These are phyloP conservation scores for Boletus mariae DNA, from an alignment of 1,284 basidiomycete genomes.

Conservation along the genomic window DNA sequence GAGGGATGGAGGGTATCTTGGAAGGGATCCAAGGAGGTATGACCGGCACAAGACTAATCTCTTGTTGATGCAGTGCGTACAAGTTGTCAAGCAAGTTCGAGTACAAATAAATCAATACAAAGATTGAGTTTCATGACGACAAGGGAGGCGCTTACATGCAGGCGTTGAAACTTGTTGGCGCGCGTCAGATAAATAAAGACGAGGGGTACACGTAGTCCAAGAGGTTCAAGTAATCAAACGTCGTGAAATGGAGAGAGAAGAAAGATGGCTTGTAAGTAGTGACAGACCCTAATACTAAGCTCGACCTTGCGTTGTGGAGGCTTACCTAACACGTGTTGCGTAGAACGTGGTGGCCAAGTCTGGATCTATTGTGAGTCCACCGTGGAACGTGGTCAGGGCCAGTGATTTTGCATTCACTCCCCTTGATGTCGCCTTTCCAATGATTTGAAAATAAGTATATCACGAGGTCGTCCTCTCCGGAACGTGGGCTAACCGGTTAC, in stretches of 20 bases:
- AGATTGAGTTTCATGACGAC: slow-evolving; percentile 20
- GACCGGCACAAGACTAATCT: slow-evolving; percentile 17
- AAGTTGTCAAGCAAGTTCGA: slow-evolving; percentile 29
- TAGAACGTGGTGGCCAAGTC: too few relatives aligned
- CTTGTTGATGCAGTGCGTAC: slow-evolving; percentile 19
- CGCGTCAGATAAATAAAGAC: background rate
- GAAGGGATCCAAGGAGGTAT: slow-evolving; percentile 19
- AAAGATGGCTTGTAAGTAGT: background rate
- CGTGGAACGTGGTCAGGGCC: too few relatives aligned
- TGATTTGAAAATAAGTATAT: too few relatives aligned
- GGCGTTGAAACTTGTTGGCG: background rate
- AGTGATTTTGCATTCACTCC: too few relatives aligned
- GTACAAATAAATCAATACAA: slow-evolving; percentile 34
- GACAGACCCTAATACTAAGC: background rate
- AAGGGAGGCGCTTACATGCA: slow-evolving; percentile 20
- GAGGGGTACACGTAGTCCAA: background rate
- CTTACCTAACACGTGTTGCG: background rate
- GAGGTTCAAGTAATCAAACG: background rate
- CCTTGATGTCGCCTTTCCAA: too few relatives aligned
- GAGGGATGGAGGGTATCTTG: slow-evolving; percentile 13
- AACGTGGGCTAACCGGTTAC: background rate
- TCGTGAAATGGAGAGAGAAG: background rate
- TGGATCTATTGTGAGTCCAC: too few relatives aligned
- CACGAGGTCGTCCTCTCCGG: too few relatives aligned
- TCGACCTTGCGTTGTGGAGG: background rate